Conservation (phyloP, 306 rosid genomes). For the Carpinus viminea region DNA sequence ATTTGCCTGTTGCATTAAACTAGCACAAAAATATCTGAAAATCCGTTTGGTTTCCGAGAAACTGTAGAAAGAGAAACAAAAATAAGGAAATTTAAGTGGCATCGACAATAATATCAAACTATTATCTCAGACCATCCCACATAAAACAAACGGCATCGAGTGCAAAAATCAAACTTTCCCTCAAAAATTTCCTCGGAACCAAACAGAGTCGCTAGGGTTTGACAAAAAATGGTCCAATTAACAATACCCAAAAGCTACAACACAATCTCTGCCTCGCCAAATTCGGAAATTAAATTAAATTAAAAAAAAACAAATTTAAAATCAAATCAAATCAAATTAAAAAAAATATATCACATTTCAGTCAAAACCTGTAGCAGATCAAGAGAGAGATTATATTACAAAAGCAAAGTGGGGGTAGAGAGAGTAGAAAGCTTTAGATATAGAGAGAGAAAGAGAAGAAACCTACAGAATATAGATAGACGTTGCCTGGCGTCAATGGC, state of each 20-base stretch:
- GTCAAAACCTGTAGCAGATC: not conserved
- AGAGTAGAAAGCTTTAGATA: not conserved
- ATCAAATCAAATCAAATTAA: too few species aligned
- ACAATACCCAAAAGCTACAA: not conserved
- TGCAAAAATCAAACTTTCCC: not conserved
- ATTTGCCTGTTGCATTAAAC: not conserved
- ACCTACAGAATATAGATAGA: not conserved
- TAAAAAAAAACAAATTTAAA: not conserved
- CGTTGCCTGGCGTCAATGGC: conserved; percentile 39
- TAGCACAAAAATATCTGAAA: not conserved
- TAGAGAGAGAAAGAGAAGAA: not conserved
- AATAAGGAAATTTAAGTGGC: not conserved
- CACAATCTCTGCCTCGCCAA: not conserved
- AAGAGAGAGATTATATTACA: not conserved
- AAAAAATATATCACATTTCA: conserved; percentile 2
- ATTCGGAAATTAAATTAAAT: not conserved
- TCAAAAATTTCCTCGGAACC: conserved; percentile 1
- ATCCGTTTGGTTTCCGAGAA: conserved; percentile 11
- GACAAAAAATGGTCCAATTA: not conserved
- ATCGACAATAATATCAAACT: not conserved
- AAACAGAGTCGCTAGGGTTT: conserved; percentile 40
- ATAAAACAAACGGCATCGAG: not conserved
- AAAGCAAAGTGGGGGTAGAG: not conserved
- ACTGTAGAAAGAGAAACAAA: not conserved
- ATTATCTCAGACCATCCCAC: not conserved